Base-by-base conservation (phyloP, 2,329 filamentous ascomycete genomes). In the Colletotrichum scovillei region DNA sequence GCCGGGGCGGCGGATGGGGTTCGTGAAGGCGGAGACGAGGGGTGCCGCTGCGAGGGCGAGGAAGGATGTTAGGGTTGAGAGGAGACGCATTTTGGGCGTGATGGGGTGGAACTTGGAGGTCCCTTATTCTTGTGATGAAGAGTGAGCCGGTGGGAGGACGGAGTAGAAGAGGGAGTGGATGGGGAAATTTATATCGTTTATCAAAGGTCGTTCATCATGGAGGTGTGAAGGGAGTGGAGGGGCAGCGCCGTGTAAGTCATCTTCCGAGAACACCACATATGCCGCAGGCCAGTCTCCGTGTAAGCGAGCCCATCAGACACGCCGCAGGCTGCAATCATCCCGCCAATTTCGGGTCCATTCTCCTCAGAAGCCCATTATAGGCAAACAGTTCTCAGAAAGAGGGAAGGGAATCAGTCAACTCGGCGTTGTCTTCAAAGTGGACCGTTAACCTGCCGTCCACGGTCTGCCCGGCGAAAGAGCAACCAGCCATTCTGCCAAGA, bases 1-100 rank as follows among this genome's bases (percentile, higher is more conserved):
- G 56, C 87, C 84, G 0, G 82, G 83, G 19, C 82, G 80, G 52
- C 86, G 85, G 63, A 90, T 82, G 0, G 88, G 88, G 73, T 90
- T 90, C 35, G 86, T 86, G 74, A 85, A 90, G 24, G 83, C 81
- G 14, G 73, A 59, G 28, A 72, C 75, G 22, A 63, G 62, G 55
- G 72, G 56, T 14, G 76, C 35, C 8, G 26, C 14, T 7, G 56
- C 19, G 26, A 79, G 63, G 56, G 69, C 73, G 6, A 76, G 63
- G 9, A 74, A 3, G 35, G 52, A 53, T 1, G 35, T 56, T 1
- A 57, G 63, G 42, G 38, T 30, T 19, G 65, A 85, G 5, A 75
- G 28, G 30, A 67, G 55, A 24, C 28, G 16, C 9, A 28, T 22
- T 1, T 49, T 63, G 42, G 6, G 19, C 19, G 30, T 6, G 42